Base-by-base conservation (phyloP, 768 basidiomycete species). In the Hydnomerulius pinastri region DNA sequence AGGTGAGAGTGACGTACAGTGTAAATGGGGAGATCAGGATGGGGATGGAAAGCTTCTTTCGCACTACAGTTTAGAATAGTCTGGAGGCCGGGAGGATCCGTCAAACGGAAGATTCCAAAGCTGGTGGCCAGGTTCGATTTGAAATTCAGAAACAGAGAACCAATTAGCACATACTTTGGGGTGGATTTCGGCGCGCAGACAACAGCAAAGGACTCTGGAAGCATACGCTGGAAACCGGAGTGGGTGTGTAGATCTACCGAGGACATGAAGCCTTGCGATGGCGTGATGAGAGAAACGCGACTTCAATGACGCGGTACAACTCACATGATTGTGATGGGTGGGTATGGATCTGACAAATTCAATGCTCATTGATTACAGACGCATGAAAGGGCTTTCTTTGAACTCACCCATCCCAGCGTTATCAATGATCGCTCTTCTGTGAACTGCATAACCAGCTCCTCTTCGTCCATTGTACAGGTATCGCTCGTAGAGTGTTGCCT, bases 161-260 rank as follows among this genome's bases (percentile, higher is more conserved):
- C 58, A 23, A 39, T 38, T 6, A 32, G 27, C 32, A 63, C 85
- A 23, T 68, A 90, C 87, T 80, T 85, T 0, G 92, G 92, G 17
- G 76, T 82, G 1, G 82, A 85, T 40, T 79, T 81, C 0, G 93
- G 93, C 4, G 92, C 90, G 61, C 91, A 94, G 13, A 97, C 93
- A 32, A 96, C 89, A 0, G 93, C 93, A 64, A 96, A 90, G 0
- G 90, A 92, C 63, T 97, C 93, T 0, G 88, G 89, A 4, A 97
- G 78, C 86, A 92, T 93, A 29, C 81, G 68, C 59, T 96, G 93
- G 71, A 94, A 97, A 7, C 81, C 86, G 1, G 89, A 85, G 66
- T 95, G 93, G 3, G 92, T 95, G 59, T 97, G 93, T 18, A 97
- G 68, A 66, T 96, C 93, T 15, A 95, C 86, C 7, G 92, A 95